A percentile compares a stretch with the other conserved stretches of the same genome.
These are phyloP conservation scores for Phialocephala subalpina DNA, from an alignment of 2,329 filamentous ascomycete species.

Conservation along the genomic window DNA sequence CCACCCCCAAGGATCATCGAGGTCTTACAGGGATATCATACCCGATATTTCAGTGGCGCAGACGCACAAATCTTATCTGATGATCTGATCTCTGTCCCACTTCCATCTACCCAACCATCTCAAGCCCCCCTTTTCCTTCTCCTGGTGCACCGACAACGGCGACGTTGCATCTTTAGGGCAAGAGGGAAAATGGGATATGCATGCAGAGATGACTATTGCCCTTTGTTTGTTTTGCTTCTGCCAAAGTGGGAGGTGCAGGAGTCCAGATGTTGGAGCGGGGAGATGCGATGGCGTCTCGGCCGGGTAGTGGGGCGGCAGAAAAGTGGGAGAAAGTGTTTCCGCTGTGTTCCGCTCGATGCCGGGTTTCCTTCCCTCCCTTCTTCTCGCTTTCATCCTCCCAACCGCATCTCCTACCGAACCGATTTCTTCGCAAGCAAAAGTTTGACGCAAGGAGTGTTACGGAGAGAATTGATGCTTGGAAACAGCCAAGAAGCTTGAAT, in stretches of 20 bases:
- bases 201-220: conserved; percentile 2
- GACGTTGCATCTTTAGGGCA: background rate
- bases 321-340: conserved; percentile 1
- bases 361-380: background rate
- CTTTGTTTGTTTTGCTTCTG: too few species aligned
- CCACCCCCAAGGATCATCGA: too few species aligned
- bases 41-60: background rate
- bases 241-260: background rate
- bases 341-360: background rate
- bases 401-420: background rate
- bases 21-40: background rate
- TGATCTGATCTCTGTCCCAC: background rate
- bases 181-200: background rate
- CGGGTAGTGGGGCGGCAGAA: background rate
- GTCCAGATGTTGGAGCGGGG: background rate
- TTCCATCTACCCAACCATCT: background rate
- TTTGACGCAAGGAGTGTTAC: background rate
- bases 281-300: background rate
- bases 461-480: background rate
- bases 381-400: background rate
- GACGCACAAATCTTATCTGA: conserved; percentile 7
- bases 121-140: too few species aligned
- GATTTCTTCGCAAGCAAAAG: background rate
- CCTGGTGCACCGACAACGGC: conserved; percentile 7
- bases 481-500: background rate